Base-by-base conservation (phyloP, 208 protist genomes). In the Leishmania arabica region DNA sequence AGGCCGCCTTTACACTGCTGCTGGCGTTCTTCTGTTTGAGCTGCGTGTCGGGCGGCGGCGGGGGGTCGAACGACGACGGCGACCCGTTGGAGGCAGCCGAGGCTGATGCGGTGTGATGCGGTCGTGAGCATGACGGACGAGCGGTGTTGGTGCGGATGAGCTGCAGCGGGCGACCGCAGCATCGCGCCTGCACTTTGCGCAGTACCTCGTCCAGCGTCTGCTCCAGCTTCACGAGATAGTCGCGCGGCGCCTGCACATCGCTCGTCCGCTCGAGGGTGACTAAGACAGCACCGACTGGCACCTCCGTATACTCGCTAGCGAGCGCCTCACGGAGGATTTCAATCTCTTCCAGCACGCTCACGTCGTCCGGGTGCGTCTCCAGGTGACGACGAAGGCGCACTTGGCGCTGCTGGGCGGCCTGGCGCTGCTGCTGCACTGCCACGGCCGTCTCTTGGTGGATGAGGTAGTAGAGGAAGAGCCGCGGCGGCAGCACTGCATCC, bases 251-350 rank as follows among this genome's bases (percentile, higher is more conserved):
- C 54, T 88, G 83, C 66, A 75, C 76, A 27, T 76, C 72, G 68
- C 86, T 91, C 6, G 86, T 83, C 21, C 83, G 82, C 90, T 93
- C 88, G 65, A 93, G 54, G 53, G 90, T 37, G 34, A 91, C 62
- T 7, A 88, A 53, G 31, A 86, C 71, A 37, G 74, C 66, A 17
- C 90, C 90, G 9, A 93, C 78, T 0, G 79, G 79, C 11, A 77
- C 37, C 53, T 86, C 64, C 2, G 74, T 47, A 56, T 80, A 74
- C 17, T 65, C 69, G 19, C 42, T 53, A 3, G 71, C 47, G 27
- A 83, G 65, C 76, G 76, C 74, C 42, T 51, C 69, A 31, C 73
- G 54, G 42, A 78, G 60, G 9, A 17, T 75, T n/a, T 75, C 72
- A 4, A 90, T n/a, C 34, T 82, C 84, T 49, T n/a, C 78, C 42